Conservation (phyloP, 352 stramenopile species). For the Chrysophaeum taylorii region DNA sequence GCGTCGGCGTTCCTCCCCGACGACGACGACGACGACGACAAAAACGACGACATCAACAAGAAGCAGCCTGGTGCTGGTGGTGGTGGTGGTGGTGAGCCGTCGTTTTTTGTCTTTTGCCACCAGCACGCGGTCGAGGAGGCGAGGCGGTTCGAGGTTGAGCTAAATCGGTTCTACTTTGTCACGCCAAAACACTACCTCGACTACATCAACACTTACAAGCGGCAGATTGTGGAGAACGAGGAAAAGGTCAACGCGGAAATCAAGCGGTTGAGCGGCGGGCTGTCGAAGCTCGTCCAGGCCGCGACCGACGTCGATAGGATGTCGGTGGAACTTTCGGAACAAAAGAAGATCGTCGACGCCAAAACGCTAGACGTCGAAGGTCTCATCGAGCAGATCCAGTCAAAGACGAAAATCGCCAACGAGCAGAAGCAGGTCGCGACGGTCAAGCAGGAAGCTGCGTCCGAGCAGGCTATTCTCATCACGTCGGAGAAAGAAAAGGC, state of each 20-base stretch:
- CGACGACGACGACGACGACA: constrained; percentile 66
- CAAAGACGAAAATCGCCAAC: constrained; percentile 76
- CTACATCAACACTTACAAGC: constrained; percentile 81
- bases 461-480: constrained; percentile 79
- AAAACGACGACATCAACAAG: constrained; percentile 50
- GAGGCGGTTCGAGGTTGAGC: constrained; percentile 70
- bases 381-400: constrained; percentile 85
- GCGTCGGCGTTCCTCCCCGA: constrained; percentile 81
- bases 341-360: constrained; percentile 85
- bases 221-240: constrained; percentile 75
- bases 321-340: constrained; percentile 78
- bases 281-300: constrained; percentile 84
- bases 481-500: constrained; percentile 78
- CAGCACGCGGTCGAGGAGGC: constrained; percentile 73
- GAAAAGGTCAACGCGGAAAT: constrained; percentile 73
- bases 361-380: constrained; percentile 79
- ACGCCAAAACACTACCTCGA: constrained; percentile 92
- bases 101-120: constrained; percentile 82
- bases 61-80: no score
- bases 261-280: constrained; percentile 69
- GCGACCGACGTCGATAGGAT: constrained; percentile 80
- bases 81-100: no score
- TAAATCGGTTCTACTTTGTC: constrained; percentile 87
- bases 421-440: constrained; percentile 77
- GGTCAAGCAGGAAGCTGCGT: constrained; percentile 64